phyloP scores from a whole-genome alignment of 1,139 yeast genomes.

The Candida labiduridarum region DNA sequence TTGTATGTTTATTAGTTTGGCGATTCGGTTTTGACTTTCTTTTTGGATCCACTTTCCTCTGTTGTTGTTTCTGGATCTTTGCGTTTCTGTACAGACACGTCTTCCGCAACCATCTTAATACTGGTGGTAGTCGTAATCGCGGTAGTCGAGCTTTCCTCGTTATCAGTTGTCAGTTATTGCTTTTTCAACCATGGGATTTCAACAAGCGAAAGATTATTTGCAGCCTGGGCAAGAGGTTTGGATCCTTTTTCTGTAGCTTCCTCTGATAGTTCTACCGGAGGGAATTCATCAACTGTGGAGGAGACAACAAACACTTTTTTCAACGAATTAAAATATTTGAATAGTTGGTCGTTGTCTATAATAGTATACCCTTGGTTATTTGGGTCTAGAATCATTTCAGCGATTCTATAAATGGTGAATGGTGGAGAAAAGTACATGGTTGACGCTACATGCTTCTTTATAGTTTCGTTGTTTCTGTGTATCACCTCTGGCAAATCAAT shows the following conservation, averaged over 20 bases:
- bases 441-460: conserved; percentile 19
- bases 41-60: not conserved
- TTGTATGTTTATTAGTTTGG: not conserved
- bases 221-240: conserved; percentile 12
- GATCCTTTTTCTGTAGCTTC: conserved; percentile 1
- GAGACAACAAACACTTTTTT: conserved; percentile 30
- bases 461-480: conserved; percentile 8
- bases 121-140: too few species aligned
- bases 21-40: not conserved
- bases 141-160: too few species aligned
- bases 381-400: conserved; percentile 54
- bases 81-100: conserved; percentile 1
- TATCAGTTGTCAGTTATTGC: too few species aligned
- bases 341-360: conserved; percentile 25
- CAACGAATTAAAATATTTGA: conserved; percentile 35
- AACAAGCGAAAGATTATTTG: conserved; percentile 25
- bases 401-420: conserved; percentile 57
- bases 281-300: conserved; percentile 30
- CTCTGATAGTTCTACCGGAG: conserved; percentile 13
- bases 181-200: conserved; percentile 53
- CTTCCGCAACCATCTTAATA: conserved; percentile 7
- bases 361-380: conserved; percentile 32
- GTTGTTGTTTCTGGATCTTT: conserved; percentile 10
- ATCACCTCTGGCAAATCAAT: conserved; percentile 6
- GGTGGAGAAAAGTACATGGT: conserved; percentile 50